Evolutionary conservation across 2,329 filamentous ascomycete species (phyloP), one percentile per base, ranked within the genome.

Genomic region (Bretziella fagacearum): DNA sequence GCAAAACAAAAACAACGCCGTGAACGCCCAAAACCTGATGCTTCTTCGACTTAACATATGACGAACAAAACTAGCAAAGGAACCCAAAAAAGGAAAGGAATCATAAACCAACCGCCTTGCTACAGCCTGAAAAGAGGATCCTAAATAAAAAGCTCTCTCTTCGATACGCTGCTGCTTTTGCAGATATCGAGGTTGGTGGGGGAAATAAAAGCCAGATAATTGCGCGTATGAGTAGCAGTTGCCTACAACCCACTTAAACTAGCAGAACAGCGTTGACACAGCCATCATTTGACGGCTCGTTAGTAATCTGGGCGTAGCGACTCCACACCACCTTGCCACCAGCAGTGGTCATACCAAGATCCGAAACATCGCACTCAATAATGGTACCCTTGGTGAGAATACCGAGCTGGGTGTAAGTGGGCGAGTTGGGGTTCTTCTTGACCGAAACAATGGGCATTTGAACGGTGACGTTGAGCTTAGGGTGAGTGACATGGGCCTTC

Each of bases 321-420:
- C 84, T 86, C 87, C 87, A 95, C 5, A 89, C 84, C 6, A 94
- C 84, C 66, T 95, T 95, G 53, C 91, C 91, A 52, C 78, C 79
- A 1, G 87, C 81, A 2, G 91, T 96, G 13, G 93, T 85, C 52
- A 96, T 68, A 53, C 91, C 91, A 53, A 96, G 65, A 61, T 98
- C 91, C 48, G 75, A 82, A 25, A 95, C 86, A 60, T 98, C 94
- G 57, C 96, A 86, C 64, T 96, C 89, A 58, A 89, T 77, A 43
- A 70, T 61, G 0, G 66, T 89, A 53, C 84, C 84, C 65, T 86
- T 86, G 41, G 83, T 89, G 57, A 95, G 62, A 2, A 94, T 87
- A 52, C 89, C 89, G 4, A 96, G 68, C 59, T 94, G 86, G 0
- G 89, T 95, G 65, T 94, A 94, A 59, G 93, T 71, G 1, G 84